Evolutionary conservation across 2,329 filamentous ascomycete species (phyloP).

Genomic region (Fusarium agapanthi): DNA sequence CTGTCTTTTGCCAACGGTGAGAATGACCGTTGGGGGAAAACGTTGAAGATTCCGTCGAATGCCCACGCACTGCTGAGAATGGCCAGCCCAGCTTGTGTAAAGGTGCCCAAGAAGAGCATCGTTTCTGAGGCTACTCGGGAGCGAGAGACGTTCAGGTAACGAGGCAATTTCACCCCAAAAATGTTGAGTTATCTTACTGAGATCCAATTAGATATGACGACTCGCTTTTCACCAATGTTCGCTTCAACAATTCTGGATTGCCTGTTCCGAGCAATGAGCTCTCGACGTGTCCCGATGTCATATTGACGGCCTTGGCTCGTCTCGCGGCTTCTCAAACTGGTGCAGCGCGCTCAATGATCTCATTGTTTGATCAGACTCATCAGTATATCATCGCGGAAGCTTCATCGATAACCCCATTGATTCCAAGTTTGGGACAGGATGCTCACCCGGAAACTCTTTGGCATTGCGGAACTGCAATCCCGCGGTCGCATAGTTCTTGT

Average conservation of each 20-base stretch:
- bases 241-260: conserved; percentile 37
- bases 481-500: conserved; percentile 42
- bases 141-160: conserved; percentile 45
- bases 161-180: neutral
- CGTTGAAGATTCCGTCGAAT: neutral
- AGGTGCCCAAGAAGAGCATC: conserved; percentile 13
- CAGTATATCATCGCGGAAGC: conserved; percentile 64
- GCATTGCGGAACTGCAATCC: conserved; percentile 46
- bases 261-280: conserved; percentile 39
- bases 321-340: conserved; percentile 55
- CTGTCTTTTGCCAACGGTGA: neutral
- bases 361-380: conserved; percentile 57
- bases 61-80: neutral
- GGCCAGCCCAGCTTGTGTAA: neutral
- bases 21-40: neutral
- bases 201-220: conserved; percentile 7
- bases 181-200: neutral
- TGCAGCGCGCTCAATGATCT: conserved; percentile 54
- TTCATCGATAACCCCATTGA: conserved; percentile 52
- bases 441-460: conserved; percentile 27
- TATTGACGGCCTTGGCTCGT: conserved; percentile 59
- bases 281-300: conserved; percentile 46
- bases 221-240: conserved; percentile 20
- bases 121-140: conserved; percentile 43
- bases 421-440: conserved; percentile 22